Base-by-base conservation (phyloP, 441 rosid genomes). In the Cnidoscolus chayamansa region DNA sequence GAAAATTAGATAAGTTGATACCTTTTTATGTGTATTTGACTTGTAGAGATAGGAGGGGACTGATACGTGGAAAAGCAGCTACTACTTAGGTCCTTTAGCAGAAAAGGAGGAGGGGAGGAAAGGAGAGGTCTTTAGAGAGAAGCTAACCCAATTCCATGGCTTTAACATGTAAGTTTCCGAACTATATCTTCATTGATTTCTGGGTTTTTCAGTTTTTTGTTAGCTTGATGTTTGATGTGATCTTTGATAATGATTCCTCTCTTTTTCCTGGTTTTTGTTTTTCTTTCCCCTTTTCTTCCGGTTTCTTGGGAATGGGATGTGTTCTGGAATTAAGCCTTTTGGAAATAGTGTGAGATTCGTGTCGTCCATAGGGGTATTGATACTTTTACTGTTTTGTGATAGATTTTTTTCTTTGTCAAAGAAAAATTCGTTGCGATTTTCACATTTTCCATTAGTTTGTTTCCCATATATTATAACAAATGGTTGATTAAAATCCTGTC, bases 141-240 rank as follows among this genome's bases (percentile, higher is more conserved):
- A 61, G 16, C 61, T 17, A 35, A 43, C n/a, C 45, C 51, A 58
- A 71, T 35, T 7, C 47, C 73, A 82, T 78, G 85, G 51, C 76
- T 72, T 61, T 68, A 1, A 47, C 59, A 17, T n/a, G 85, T 82
- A 73, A 72, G 78, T 72, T 55, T 55, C 45, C 35, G 2, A 30
- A 12, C 43, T 68, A 30, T 2, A 4, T 19, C 2, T 16, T 45
- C 2, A 32, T 13, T 15, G 16, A 0, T 73, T 65, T 65, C 71
- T 47, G 74, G 66, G 54, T 61, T 68, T 70, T 59, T 67, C 31
- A n/a, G 10, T 58, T 25, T n/a, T 48, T 37, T 6, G 7, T 13
- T 19, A 32, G n/a, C 53, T 67, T 62, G 20, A 15, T 63, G 9
- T n/a, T 63, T 49, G 16, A 5, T 47, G 67, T 4, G 43, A 2